Base-by-base conservation (phyloP, 2,329 filamentous ascomycete species). In the Aspergillus pseudoviridinutans region DNA sequence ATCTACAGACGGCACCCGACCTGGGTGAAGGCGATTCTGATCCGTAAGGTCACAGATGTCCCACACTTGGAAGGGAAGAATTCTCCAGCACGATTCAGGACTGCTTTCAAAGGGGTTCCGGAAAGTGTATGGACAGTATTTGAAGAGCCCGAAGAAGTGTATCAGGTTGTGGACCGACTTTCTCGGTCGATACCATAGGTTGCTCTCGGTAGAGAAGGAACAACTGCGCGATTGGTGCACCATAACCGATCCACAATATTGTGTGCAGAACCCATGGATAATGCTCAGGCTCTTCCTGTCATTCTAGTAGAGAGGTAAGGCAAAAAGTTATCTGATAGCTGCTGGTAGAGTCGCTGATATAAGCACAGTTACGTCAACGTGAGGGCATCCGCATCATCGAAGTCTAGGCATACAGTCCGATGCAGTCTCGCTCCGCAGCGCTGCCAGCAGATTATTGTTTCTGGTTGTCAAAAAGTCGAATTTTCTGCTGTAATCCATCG, bases 21-120 rank as follows among this genome's bases (percentile, higher is more conserved):
- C 6, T 97, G 92, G 91, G 84, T 97, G 60, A 84, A 85, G 60
- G 83, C 89, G 12, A 94, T 97, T 50, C 88, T 90, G 62, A 96
- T 97, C 66, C 85, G 92, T 54, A 93, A 90, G 69, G 91, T 94
- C 0, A 87, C 82, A 2, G 88, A 92, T 61, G 84, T 94, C 25
- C 85, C 87, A 0, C 83, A 88, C 32, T 89, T 93, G 73, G 80
- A 87, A 35, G 84, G 88, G 66, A 90, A 89, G 74, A 91, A 91
- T 66, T 86, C 87, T 67, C 80, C 84, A 0, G 81, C 85, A 63
- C 81, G 94, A 29, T 97, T 97, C 67, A 86, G 92, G 70, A 84
- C 86, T 66, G 93, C 93, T 0, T 97, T 97, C 71, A 79, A 87
- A 63, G 86, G 81, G 44, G 79, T 97, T 8, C 90, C 92, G 0